These are phyloP conservation scores for Claviceps fusiformis DNA, from an alignment of 2,329 filamentous ascomycete genomes.

Conservation along the genomic window DNA sequence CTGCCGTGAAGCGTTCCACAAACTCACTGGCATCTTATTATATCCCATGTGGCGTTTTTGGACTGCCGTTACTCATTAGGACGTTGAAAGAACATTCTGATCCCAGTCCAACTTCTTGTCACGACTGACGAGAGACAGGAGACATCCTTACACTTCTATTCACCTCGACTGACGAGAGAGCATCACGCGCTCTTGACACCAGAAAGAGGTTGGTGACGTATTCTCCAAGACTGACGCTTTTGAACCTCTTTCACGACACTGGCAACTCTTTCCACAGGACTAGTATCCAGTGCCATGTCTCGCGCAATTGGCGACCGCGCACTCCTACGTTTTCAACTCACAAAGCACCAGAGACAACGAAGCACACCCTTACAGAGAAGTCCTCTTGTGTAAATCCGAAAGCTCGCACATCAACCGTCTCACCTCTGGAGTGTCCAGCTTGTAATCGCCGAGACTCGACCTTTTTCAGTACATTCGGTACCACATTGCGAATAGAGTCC, in stretches of 20 bases:
- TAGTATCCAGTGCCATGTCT: not conserved
- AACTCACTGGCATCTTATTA: not conserved
- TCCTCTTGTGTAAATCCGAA: not conserved
- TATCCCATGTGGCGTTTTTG: not conserved
- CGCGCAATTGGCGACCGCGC: not conserved
- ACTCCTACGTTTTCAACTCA: not conserved
- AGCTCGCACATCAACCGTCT: not conserved
- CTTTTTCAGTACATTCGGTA: not conserved
- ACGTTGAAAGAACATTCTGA: not conserved
- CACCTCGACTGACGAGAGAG: no score
- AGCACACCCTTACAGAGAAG: conserved; percentile 3
- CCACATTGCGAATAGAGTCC: not conserved
- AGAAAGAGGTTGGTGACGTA: not conserved
- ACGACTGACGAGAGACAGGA: not conserved
- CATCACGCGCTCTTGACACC: not conserved
- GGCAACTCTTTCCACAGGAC: not conserved
- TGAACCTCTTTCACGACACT: not conserved
- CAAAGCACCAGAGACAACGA: not conserved
- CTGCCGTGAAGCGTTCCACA: conserved; percentile 1
- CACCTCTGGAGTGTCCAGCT: not conserved
- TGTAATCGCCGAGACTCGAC: conserved; percentile 9
- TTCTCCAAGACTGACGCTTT: not conserved
- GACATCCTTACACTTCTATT: not conserved
- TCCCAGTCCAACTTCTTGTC: not conserved
- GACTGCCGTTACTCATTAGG: not conserved